A percentile compares a stretch with the other conserved stretches of the same genome.
Evolutionary conservation across 148 eudicot species (phyloP).

Genomic region (Simmondsia chinensis): DNA sequence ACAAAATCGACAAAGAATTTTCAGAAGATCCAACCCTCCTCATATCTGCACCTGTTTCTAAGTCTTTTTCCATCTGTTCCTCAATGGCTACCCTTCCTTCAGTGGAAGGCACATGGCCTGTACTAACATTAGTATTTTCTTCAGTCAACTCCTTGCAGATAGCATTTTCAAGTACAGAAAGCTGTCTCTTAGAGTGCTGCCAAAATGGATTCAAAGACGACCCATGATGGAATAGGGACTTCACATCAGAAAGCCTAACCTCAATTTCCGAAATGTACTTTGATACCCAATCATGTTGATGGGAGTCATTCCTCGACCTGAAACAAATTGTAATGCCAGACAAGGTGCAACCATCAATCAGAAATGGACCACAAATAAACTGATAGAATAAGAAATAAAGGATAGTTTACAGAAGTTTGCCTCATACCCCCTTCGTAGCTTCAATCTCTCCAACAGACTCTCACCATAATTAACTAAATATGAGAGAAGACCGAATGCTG

Average conservation of each 20-base stretch:
- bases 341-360: background rate
- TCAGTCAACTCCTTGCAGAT: conserved; percentile 30
- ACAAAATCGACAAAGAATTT: conserved; percentile 7
- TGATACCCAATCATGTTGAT: conserved; percentile 30
- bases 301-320: conserved; percentile 29
- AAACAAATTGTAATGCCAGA: conserved; percentile 11
- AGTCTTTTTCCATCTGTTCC: conserved; percentile 16
- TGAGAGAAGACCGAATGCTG: conserved; percentile 30
- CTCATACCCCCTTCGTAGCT: conserved; percentile 40
- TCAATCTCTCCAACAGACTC: conserved; percentile 59
- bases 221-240: conserved; percentile 54
- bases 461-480: conserved; percentile 42
- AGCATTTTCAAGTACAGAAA: conserved; percentile 52
- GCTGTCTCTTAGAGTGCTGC: conserved; percentile 62
- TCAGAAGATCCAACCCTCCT: conserved; percentile 15
- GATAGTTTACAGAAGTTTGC: background rate
- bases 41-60: conserved; percentile 11
- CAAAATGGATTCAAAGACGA: conserved; percentile 74
- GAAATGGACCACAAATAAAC: background rate
- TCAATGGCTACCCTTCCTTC: conserved; percentile 9
- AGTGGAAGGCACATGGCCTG: conserved; percentile 7
- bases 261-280: conserved; percentile 55
- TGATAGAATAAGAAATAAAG: background rate
- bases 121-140: conserved; percentile 17
- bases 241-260: conserved; percentile 72